Base-by-base conservation (phyloP, 140 eudicot species). In the Bidens hawaiensis region DNA sequence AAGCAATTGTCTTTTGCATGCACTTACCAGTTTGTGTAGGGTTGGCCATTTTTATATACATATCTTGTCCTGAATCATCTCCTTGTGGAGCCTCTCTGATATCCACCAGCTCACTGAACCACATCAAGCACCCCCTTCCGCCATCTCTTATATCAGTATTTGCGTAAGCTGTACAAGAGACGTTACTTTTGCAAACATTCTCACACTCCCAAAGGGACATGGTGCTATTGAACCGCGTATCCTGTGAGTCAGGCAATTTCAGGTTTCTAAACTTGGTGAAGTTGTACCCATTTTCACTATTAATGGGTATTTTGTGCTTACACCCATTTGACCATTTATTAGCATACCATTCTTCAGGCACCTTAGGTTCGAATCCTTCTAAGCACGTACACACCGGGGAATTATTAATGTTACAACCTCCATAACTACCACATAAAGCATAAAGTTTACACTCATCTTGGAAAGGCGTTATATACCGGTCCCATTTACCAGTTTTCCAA, bases 161-260 rank as follows among this genome's bases (percentile, higher is more conserved):
- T 49, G 76, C 64, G 38, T 62, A 71, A 36, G 69, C 76, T 4
- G 47, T 71, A 40, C 76, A 71, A 36, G 30, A 34, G 46, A 0
- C 1, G 0, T 49, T 36, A 1, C 9, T 0, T 2, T 0, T 7
- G 3, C 76, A 71, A 0, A 12, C 14, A 6, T 33, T 17, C 46
- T 19, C 38, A 51, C 76, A 71, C 41, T 71, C 76, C 8, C 5
- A 6, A 24, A 60, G 48, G 2, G 67, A 18, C 60, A 50, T 71
- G 64, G 14, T 17, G 2, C 0, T 1, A 27, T 50, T 16, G 19
- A 61, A 61, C 76, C 76, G 62, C 1, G 76, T 13, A 4, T 6
- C 0, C 11, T 5, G 24, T 36, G 76, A 3, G 34, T 71, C 76
- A 0, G 76, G 76, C 0, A 61, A 62, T 50, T 52, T 71, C 24